Base-by-base conservation (phyloP, 306 rosid genomes). In the Pyrus betulifolia region DNA sequence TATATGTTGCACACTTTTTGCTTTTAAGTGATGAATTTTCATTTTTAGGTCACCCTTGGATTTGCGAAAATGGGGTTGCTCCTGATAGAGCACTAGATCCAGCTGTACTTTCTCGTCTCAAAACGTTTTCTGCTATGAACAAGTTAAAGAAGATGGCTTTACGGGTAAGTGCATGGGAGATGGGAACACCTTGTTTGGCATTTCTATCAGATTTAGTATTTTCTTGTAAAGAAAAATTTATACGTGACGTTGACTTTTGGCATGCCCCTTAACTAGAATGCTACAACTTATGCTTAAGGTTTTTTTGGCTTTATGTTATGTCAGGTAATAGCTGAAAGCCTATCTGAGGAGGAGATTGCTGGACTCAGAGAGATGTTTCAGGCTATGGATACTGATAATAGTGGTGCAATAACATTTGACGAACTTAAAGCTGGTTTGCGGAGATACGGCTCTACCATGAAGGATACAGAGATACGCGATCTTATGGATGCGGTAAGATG, bases 21-120 rank as follows among this genome's bases (percentile, higher is more conserved):
- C 44, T 77, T 21, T 72, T 61, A 74, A 77, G 33, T 42, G 61
- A 74, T 74, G 38, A 27, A 71, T 84, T 63, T 60, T 70, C 30
- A 38, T 80, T 75, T 84, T 81, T 74, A 96, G 99, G 99, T 78
- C 99, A 96, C 85, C 99, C 99, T 74, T 96, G 99, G 99, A 89
- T 96, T 86, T 87, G 99, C 49, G 94, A 96, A 89, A 91, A 96
- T 83, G 99, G 99, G 79, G 99, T 93, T 87, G 99, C 99, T 82
- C 99, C 99, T 69, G 99, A 96, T 83, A 89, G 94, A 80, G 86
- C 99, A 70, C 81, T 96, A 40, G 99, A 96, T 83, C 91, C 99
- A 67, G 99, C 99, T 68, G 99, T 96, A 69, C 91, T 96, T 82
- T 96, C 98, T 80, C 99, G 99, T 84, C 98, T 96, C 84, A 96